A percentile compares a stretch with the other conserved stretches of the same genome.
Conservation (phyloP, 2,329 filamentous ascomycete genomes). For the Penicillium sp. region DNA sequence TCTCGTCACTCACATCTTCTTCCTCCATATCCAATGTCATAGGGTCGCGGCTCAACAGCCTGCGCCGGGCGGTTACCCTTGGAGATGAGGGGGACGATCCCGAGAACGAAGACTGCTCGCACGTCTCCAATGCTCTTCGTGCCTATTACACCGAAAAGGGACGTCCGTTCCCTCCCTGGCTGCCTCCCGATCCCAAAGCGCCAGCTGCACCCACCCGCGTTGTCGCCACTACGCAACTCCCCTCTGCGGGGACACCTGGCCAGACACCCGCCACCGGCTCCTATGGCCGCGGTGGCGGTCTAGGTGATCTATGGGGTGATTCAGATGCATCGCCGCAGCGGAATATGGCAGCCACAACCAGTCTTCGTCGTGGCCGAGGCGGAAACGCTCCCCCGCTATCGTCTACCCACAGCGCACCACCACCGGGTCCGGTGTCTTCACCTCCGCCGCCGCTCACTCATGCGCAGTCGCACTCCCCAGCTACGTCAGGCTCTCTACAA, state of each 20-base stretch:
- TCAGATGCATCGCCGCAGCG: conserved; percentile 31
- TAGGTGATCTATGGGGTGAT: conserved; percentile 61
- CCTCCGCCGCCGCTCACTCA: conserved; percentile 14
- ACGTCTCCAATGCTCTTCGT: conserved; percentile 89
- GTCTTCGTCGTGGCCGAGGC: conserved; percentile 38
- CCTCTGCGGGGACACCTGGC: conserved; percentile 13
- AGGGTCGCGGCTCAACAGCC: conserved; percentile 56
- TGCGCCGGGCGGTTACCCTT: conserved; percentile 49
- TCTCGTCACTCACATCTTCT: conserved; percentile 61
- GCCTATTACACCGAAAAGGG: conserved; percentile 91
- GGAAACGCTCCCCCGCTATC: conserved; percentile 19
- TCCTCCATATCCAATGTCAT: conserved; percentile 50
- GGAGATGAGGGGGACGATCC: conserved; percentile 45
- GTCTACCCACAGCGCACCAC: conserved; percentile 23
- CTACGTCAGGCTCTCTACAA: conserved; percentile 22
- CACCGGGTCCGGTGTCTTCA: conserved; percentile 19
- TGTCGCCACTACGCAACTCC: conserved; percentile 55
- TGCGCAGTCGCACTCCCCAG: conserved; percentile 27
- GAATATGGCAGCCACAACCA: conserved; percentile 37
- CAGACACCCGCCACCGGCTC: conserved; percentile 29
- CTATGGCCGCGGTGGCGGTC: conserved; percentile 36
- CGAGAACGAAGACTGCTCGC: conserved; percentile 74
- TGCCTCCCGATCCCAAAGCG: conserved; percentile 83
- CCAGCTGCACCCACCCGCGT: conserved; percentile 51
- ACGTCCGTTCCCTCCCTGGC: conserved; percentile 76